These are phyloP conservation scores for Blastocystis sp. DNA, from an alignment of 352 stramenopile species.

Conservation along the genomic window DNA sequence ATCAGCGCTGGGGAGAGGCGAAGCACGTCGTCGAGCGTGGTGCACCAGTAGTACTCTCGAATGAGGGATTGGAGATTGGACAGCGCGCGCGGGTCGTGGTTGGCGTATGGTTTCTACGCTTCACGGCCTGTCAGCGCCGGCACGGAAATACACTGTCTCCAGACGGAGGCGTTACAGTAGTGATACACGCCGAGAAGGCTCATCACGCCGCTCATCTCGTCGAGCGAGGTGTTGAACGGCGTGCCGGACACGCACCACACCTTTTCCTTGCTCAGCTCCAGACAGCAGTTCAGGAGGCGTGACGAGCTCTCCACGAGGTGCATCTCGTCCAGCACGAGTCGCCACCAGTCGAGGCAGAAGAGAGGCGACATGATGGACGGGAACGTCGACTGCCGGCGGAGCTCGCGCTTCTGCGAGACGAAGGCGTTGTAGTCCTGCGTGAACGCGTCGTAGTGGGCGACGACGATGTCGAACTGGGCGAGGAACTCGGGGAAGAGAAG, in stretches of 20 bases:
- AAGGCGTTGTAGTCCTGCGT: slow-evolving; percentile 16
- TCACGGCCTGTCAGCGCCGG: not conserved
- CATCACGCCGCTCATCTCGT: slow-evolving; percentile 19
- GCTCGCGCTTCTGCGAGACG: not conserved
- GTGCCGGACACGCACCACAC: slow-evolving; percentile 60
- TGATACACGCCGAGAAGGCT: not conserved
- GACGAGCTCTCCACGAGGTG: slow-evolving; percentile 16
- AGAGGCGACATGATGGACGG: not conserved
- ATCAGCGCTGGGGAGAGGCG: slow-evolving; percentile 39
- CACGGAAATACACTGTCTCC: slow-evolving; percentile 13
- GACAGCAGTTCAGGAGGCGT: not conserved
- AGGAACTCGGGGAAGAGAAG: slow-evolving; percentile 45
- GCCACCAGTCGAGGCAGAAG: slow-evolving; percentile 41
- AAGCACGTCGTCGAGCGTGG: slow-evolving; percentile 23
- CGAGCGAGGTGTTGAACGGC: slow-evolving; percentile 47
- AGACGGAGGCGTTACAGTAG: not conserved
- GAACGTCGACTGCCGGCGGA: not conserved
- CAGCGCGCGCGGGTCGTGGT: not conserved
- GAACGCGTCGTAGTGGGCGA: slow-evolving; percentile 44
- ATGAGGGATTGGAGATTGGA: not conserved
- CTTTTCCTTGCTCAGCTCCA: not conserved
- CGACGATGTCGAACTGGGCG: slow-evolving; percentile 58
- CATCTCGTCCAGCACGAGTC: slow-evolving; percentile 65
- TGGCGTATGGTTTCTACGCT: not conserved
- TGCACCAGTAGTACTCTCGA: slow-evolving; percentile 57